phyloP scores from a whole-genome alignment of 1,284 basidiomycete genomes.

The Apiotrichum mycotoxinovorans region DNA sequence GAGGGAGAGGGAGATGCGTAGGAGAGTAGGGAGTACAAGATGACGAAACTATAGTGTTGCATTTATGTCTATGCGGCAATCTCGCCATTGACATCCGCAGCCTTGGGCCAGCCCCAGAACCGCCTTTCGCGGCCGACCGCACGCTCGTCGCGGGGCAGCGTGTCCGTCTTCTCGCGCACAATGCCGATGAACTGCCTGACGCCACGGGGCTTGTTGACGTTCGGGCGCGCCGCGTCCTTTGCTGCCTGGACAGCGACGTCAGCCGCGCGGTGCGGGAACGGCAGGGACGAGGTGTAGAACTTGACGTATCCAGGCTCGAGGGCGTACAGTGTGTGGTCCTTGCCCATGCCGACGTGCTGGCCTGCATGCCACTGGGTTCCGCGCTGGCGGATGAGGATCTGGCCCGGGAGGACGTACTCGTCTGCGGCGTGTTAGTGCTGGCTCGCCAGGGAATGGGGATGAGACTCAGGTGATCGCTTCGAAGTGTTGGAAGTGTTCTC shows the following conservation, averaged over 20 bases:
- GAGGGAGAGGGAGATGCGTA: no score
- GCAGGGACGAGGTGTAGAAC: conserved; percentile 62
- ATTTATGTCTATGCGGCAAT: no score
- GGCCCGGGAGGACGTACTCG: conserved; percentile 82
- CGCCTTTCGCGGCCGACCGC: conserved; percentile 55
- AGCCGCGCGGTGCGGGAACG: conserved; percentile 50
- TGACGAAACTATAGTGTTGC: no score
- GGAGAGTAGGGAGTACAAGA: no score
- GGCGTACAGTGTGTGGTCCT: conserved; percentile 88
- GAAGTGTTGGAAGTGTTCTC: no score
- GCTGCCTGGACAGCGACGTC: conserved; percentile 15
- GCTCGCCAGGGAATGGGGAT: not conserved
- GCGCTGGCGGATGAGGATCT: conserved; percentile 89
- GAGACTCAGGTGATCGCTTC: no score
- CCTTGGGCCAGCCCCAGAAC: conserved; percentile 48
- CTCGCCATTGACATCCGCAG: not conserved
- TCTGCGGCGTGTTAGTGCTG: conserved; percentile 54
- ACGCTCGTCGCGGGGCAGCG: conserved; percentile 73
- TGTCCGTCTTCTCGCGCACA: conserved; percentile 70
- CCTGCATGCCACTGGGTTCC: conserved; percentile 86
- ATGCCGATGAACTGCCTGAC: conserved; percentile 74
- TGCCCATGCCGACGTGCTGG: conserved; percentile 83
- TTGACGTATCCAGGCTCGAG: conserved; percentile 82
- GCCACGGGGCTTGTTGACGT: conserved; percentile 43
- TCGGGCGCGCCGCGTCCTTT: conserved; percentile 11